Percentiles rank a stretch among this genome's conserved stretches.
Conservation (phyloP, 768 basidiomycete species). For the Lactarius deliciosus region DNA sequence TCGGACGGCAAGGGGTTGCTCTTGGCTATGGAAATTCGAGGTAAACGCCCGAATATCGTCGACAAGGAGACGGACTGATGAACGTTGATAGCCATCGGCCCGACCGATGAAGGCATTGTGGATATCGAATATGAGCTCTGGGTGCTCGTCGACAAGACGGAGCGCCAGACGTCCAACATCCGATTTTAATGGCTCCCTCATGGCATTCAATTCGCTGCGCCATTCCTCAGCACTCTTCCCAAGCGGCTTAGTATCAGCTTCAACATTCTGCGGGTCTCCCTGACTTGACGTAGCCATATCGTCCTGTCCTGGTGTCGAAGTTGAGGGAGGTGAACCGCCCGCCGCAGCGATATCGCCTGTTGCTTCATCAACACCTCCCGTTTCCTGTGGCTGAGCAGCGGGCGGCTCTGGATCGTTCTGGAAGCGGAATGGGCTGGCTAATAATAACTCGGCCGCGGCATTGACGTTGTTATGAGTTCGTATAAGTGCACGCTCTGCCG, state of each 20-base stretch:
- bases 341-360: constrained; percentile 27
- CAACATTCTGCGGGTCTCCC: neutral
- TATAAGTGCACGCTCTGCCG: constrained; percentile 77
- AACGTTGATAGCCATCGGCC: constrained; percentile 54
- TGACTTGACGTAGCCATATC: constrained; percentile 31
- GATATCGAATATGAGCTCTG: constrained; percentile 86
- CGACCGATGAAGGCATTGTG: constrained; percentile 76
- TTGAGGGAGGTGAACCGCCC: constrained; percentile 23
- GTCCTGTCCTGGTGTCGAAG: constrained; percentile 36
- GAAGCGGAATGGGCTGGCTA: constrained; percentile 78
- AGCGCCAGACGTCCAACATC: constrained; percentile 70
- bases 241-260: constrained; percentile 22
- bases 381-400: constrained; percentile 35
- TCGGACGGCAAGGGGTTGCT: constrained; percentile 76
- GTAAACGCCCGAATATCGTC: constrained; percentile 75
- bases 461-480: constrained; percentile 88
- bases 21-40: constrained; percentile 60
- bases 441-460: constrained; percentile 83
- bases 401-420: constrained; percentile 60
- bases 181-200: constrained; percentile 63
- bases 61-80: constrained; percentile 70
- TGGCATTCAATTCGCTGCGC: constrained; percentile 61
- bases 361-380: constrained; percentile 24
- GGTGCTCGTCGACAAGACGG: constrained; percentile 79
- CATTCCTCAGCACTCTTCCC: constrained; percentile 62